These are phyloP conservation scores for Falciphora oryzae DNA, from an alignment of 2,329 filamentous ascomycete species.

Conservation along the genomic window DNA sequence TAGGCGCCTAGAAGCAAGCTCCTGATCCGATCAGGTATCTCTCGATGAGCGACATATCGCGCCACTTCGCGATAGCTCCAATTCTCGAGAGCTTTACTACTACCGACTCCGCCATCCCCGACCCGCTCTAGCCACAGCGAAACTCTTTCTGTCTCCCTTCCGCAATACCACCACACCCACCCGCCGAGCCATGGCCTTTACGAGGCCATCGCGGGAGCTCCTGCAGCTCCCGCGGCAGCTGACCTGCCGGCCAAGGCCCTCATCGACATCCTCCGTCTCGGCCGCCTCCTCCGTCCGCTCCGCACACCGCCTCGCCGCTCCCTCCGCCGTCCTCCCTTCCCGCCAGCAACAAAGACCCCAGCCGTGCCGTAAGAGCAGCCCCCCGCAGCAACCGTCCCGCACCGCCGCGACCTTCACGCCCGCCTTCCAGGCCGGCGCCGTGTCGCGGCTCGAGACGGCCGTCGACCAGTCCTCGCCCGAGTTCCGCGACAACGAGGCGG, in stretches of 20 bases:
- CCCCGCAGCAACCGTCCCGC: conserved; percentile 17
- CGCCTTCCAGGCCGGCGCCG: conserved; percentile 71
- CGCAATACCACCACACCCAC: not conserved
- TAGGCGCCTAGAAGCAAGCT: too few species aligned
- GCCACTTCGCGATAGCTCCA: not conserved
- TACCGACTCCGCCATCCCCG: too few species aligned
- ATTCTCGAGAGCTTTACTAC: too few species aligned
- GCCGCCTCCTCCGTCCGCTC: not conserved
- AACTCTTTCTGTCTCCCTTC: too few species aligned
- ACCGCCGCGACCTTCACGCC: conserved; percentile 71
- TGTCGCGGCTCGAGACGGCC: conserved; percentile 65
- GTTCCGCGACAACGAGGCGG: conserved; percentile 72
- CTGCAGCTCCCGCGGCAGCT: conserved; percentile 9
- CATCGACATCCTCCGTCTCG: not conserved
- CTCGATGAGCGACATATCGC: too few species aligned
- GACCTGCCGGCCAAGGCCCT: conserved; percentile 1
- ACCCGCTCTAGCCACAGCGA: too few species aligned
- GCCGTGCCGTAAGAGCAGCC: conserved; percentile 9
- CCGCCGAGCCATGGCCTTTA: not conserved
- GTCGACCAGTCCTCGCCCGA: conserved; percentile 73
- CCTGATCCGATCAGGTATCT: too few species aligned
- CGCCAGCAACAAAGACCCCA: conserved; percentile 9
- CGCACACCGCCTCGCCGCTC: conserved; percentile 27
- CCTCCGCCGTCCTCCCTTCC: conserved; percentile 50
- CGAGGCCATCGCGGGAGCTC: conserved; percentile 8